Percentiles rank a stretch among this genome's conserved stretches.
Conservation (phyloP, 108 stramenopile species). For the Nitzschia sp. region DNA sequence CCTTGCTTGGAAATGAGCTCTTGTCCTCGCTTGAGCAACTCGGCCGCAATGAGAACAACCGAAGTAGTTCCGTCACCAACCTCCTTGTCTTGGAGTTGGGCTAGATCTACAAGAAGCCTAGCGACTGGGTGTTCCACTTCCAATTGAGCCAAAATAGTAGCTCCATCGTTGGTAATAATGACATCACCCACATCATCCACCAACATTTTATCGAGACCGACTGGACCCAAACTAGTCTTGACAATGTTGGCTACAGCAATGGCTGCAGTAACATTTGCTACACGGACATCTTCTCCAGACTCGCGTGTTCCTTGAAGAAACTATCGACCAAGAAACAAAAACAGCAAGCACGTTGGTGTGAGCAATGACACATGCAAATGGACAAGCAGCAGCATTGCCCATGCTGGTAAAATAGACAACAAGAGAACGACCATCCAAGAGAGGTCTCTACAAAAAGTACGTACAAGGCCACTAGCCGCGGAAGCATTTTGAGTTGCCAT, state of each 20-base stretch:
- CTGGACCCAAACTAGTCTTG: conserved; percentile 96
- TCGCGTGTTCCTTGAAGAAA: conserved; percentile 85
- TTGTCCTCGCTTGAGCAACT: conserved; percentile 93
- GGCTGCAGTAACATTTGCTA: conserved; percentile 95
- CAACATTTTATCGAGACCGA: conserved; percentile 99
- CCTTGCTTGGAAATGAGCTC: conserved; percentile 90
- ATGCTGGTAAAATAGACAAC: too few relatives aligned
- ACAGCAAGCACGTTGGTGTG: background rate
- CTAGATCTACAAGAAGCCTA: conserved; percentile 97
- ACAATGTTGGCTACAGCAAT: conserved; percentile 99
- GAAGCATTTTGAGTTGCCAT: conserved; percentile 21
- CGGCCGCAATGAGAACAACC: conserved; percentile 96
- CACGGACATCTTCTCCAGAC: conserved; percentile 91
- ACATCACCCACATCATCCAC: conserved; percentile 99
- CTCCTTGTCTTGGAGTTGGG: conserved; percentile 97
- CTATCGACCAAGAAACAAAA: conserved; percentile 27
- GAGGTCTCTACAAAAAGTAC: background rate
- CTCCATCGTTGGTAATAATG: conserved; percentile 99
- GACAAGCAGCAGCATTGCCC: too few relatives aligned
- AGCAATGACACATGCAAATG: background rate
- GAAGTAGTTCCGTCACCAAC: conserved; percentile 99
- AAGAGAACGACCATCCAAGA: too few relatives aligned
- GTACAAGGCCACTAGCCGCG: conserved; percentile 41
- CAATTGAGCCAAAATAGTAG: conserved; percentile 96
- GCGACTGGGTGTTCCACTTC: conserved; percentile 99